Conservation (phyloP, 257 asterid genomes). For the Gentiana macrophylla region DNA sequence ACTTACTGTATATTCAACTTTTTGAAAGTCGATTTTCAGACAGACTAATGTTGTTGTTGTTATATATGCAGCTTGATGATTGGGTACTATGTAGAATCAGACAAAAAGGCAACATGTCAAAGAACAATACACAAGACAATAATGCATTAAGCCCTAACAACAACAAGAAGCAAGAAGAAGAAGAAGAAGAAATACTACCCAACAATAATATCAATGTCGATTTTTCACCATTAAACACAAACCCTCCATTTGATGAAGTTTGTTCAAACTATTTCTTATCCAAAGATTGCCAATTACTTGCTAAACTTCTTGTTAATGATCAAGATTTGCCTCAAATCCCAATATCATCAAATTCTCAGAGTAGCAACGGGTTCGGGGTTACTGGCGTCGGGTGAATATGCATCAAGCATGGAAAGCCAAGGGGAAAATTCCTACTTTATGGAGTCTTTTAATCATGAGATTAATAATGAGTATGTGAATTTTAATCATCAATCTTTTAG, state of each 20-base stretch:
- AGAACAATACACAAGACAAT: conserved; percentile 22
- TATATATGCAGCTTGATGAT: conserved; percentile 41
- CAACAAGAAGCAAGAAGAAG: conserved; percentile 6
- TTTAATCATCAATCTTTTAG: conserved; percentile 6
- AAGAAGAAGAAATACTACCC: not conserved
- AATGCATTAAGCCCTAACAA: conserved; percentile 17
- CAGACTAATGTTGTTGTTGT: no score
- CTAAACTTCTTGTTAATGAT: conserved; percentile 27
- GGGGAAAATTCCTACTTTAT: conserved; percentile 1
- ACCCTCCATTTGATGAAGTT: conserved; percentile 22
- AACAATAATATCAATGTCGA: conserved; percentile 1
- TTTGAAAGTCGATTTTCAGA: no score
- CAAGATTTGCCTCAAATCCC: conserved; percentile 14
- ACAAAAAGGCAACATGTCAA: conserved; percentile 76
- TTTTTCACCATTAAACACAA: conserved; percentile 11
- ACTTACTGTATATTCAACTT: no score
- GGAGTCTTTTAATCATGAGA: conserved; percentile 2
- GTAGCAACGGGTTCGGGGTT: conserved; percentile 2
- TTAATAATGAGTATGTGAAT: conserved; percentile 4
- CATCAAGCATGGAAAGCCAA: not conserved
- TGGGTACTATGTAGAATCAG: conserved; percentile 60
- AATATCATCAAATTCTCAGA: conserved; percentile 14
- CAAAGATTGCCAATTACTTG: conserved; percentile 27
- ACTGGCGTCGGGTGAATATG: not conserved
- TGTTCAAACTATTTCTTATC: conserved; percentile 31